phyloP scores from a whole-genome alignment of 441 rosid species.

The Isatis lusitanica region DNA sequence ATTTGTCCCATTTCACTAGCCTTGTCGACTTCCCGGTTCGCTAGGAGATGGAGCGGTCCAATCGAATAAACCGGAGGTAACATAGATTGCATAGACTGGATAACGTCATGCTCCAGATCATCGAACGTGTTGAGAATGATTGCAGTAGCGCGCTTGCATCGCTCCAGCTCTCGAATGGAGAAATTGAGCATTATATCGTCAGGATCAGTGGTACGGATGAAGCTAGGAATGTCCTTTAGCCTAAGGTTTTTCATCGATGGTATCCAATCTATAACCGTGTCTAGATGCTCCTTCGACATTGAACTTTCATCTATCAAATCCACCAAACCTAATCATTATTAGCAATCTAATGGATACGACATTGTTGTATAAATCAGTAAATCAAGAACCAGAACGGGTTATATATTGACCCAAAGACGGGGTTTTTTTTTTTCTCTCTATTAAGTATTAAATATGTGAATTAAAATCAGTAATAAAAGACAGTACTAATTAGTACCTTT shows the following conservation, averaged over 20 bases:
- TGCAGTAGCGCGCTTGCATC: constrained; percentile 40
- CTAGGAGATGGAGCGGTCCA: constrained; percentile 42
- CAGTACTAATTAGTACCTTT: constrained; percentile 21
- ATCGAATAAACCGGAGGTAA: constrained; percentile 39
- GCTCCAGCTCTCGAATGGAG: constrained; percentile 6
- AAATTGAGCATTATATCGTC: constrained; percentile 21
- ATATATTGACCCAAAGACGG: too few species aligned
- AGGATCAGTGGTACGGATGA: constrained; percentile 41
- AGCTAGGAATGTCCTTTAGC: constrained; percentile 44
- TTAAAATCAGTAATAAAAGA: neutral
- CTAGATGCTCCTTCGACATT: constrained; percentile 19
- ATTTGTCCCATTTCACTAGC: constrained; percentile 10
- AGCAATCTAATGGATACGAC: neutral
- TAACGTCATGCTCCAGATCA: constrained; percentile 40
- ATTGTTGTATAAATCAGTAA: neutral
- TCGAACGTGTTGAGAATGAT: constrained; percentile 46
- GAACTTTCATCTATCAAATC: constrained; percentile 23
- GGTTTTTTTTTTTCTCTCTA: neutral
- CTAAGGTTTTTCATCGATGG: constrained; percentile 43
- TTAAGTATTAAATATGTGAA: too few species aligned
- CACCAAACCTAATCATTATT: neutral
- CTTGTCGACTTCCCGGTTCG: constrained; percentile 22
- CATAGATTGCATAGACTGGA: constrained; percentile 31
- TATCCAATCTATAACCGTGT: constrained; percentile 41
- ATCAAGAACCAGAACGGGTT: neutral